Evolutionary conservation across 116 monocot species (phyloP).

Genomic region (Cymodocea nodosa): DNA sequence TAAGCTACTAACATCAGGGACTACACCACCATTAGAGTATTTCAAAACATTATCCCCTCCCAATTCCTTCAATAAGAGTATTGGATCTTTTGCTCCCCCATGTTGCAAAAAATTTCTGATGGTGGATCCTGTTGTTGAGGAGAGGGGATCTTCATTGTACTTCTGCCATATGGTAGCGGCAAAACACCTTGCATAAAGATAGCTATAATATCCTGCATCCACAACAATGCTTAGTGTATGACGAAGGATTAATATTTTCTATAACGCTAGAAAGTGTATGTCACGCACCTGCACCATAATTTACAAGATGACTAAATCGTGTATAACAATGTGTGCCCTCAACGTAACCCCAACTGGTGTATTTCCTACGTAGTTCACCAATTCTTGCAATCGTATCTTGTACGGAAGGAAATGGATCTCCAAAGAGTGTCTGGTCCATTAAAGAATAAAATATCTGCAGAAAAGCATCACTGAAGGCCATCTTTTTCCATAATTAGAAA

Average conservation of each 20-base stretch:
- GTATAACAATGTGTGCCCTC: slow-evolving; percentile 91
- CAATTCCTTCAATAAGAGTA: slow-evolving; percentile 42
- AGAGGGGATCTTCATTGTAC: slow-evolving; percentile 72
- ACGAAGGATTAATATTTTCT: not conserved
- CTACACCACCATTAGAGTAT: slow-evolving; percentile 35
- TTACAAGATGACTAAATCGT: slow-evolving; percentile 79
- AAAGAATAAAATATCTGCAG: slow-evolving; percentile 73
- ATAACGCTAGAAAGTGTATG: not conserved
- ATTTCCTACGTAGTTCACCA: slow-evolving; percentile 54
- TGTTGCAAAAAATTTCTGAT: slow-evolving; percentile 61
- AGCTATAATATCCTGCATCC: slow-evolving; percentile 80
- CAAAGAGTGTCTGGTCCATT: slow-evolving; percentile 60
- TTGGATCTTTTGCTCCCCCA: slow-evolving; percentile 77
- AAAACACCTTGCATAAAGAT: slow-evolving; percentile 87
- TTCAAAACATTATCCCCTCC: slow-evolving; percentile 40
- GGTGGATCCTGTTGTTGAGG: slow-evolving; percentile 34
- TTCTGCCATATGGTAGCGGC: slow-evolving; percentile 82
- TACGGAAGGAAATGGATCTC: slow-evolving; percentile 31
- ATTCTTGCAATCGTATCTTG: slow-evolving; percentile 37
- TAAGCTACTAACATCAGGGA: slow-evolving; percentile 58
- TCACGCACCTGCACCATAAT: slow-evolving; percentile 77
- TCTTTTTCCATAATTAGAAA: not conserved
- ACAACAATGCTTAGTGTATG: too few species aligned
- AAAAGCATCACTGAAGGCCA: not conserved
- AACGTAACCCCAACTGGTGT: slow-evolving; percentile 67